Evolutionary conservation across 768 basidiomycete genomes (phyloP), one percentile per base, ranked within the genome.

Genomic region (Mycena galopus): DNA sequence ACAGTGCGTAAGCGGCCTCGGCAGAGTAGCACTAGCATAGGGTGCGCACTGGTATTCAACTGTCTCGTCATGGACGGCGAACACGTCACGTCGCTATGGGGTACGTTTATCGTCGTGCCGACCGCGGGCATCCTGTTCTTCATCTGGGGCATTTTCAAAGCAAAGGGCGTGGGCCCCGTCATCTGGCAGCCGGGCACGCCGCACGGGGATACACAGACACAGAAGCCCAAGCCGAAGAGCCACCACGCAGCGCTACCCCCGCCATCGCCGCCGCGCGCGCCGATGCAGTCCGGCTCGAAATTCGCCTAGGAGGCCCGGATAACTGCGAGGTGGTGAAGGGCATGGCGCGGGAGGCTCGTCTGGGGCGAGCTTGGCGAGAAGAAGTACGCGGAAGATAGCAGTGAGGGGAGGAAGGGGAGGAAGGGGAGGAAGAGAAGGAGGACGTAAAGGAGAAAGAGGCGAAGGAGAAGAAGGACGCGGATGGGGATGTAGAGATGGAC

Each of bases 291-390:
- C 86, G 94, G 4, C 86, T 95, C 29, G 85, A 92, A 3, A 93
- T 95, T 76, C 80, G 57, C 10, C 87, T 95, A 4, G 93, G 93
- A 4, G 93, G 94, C 0, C 93, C 92, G 1, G 86, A 88, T 1
- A 90, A 92, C 75, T 95, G 94, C 79, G 92, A 93, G 67, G 90
- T 94, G 56, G 90, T 94, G 70, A 76, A 87, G 10, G 75, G 79
- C 27, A 82, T 89, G 33, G 86, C 92, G 32, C 90, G 91, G 73
- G 87, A 85, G 11, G 89, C 39, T 74, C 47, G 61, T 63, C 17
- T 74, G 73, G 73, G 73, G 69, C 42, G 69, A 66, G 33, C 39
- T 64, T 17, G 65, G 64, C 1, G 51, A 19, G n/a, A 74, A 74
- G 32, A 74, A 71, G 61, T 71, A 74, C n/a, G 60, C 42, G 21